Conservation (phyloP, 2,329 filamentous ascomycete genomes). For the Samsoniella hepiali region DNA sequence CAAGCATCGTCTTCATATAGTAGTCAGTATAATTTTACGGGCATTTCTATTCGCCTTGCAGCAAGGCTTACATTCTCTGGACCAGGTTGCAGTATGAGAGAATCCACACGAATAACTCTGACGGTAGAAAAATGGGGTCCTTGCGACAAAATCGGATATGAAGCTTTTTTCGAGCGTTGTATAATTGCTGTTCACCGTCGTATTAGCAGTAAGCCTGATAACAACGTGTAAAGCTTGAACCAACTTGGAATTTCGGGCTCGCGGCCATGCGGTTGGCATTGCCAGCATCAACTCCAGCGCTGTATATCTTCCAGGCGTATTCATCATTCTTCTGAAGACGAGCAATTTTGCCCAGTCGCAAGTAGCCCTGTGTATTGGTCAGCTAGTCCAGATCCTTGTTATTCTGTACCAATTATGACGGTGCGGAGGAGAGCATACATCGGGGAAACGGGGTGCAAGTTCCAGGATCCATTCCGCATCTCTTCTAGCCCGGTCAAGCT, state of each 20-base stretch:
- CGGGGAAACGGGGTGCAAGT: slow-evolving; percentile 38
- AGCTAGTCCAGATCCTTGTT: not conserved
- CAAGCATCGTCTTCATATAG: slow-evolving; percentile 25
- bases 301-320: slow-evolving; percentile 40
- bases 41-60: not conserved
- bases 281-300: slow-evolving; percentile 36
- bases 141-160: slow-evolving; percentile 32
- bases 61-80: slow-evolving; percentile 28
- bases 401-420: not conserved
- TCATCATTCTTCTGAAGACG: slow-evolving; percentile 36
- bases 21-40: not conserved
- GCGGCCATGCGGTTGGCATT: slow-evolving; percentile 26
- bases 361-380: slow-evolving; percentile 35
- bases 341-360: slow-evolving; percentile 40
- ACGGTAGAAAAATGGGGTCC: slow-evolving; percentile 36
- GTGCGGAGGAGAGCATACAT: slow-evolving; percentile 29
- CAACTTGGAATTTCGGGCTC: slow-evolving; percentile 35
- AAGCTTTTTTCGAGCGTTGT: slow-evolving; percentile 33
- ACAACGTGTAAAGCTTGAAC: not conserved
- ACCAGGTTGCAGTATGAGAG: slow-evolving; percentile 35
- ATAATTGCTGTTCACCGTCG: slow-evolving; percentile 31
- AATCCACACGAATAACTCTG: slow-evolving; percentile 36
- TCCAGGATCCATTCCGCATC: slow-evolving; percentile 44
- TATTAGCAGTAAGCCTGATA: not conserved
- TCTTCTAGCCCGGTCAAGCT: slow-evolving; percentile 36